Evolutionary conservation across 768 basidiomycete genomes (phyloP).

Genomic region (Kwoniella shandongensis): DNA sequence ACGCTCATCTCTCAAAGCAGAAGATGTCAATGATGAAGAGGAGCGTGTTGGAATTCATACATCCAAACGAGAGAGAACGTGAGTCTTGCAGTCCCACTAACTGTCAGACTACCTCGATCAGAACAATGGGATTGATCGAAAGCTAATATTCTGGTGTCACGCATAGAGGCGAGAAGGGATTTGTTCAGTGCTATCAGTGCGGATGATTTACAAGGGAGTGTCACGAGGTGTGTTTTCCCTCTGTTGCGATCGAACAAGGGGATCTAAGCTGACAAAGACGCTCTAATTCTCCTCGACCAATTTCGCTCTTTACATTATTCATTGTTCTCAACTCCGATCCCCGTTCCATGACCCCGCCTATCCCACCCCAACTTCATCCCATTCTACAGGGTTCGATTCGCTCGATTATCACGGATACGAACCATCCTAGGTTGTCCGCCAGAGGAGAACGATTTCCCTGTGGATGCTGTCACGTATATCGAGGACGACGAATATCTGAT

Average conservation of each 20-base stretch:
- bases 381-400: slow-evolving; percentile 47
- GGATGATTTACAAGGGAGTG: slow-evolving; percentile 52
- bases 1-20: slow-evolving; percentile 46
- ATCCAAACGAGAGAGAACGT: slow-evolving; percentile 52
- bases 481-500: slow-evolving; percentile 52
- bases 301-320: no score
- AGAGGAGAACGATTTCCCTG: slow-evolving; percentile 43
- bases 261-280: no score
- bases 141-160: not conserved
- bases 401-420: slow-evolving; percentile 48
- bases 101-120: not conserved
- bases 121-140: not conserved
- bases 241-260: no score
- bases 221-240: slow-evolving; percentile 49
- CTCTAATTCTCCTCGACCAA: no score
- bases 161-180: slow-evolving; percentile 47
- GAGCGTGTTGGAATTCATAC: slow-evolving; percentile 52
- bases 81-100: slow-evolving; percentile 21
- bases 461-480: slow-evolving; percentile 40
- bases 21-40: slow-evolving; percentile 49
- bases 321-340: no score
- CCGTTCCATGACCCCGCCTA: no score
- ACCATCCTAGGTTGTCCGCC: slow-evolving; percentile 48
- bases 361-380: no score
- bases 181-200: slow-evolving; percentile 42